Base-by-base conservation (phyloP, 306 rosid species). In the Luffa acutangula region DNA sequence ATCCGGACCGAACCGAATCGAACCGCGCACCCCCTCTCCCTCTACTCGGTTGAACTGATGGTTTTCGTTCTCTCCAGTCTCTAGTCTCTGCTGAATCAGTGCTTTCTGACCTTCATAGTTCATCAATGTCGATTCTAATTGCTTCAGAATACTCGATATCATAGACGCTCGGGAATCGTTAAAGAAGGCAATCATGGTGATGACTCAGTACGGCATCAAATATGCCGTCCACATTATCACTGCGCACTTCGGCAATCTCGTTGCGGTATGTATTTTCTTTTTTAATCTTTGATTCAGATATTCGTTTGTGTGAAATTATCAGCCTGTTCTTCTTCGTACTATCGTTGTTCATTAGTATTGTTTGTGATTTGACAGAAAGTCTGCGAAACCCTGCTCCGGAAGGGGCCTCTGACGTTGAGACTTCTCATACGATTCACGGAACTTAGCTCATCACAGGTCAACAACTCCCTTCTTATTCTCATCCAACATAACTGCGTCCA, bases 401-500 rank as follows among this genome's bases (percentile, higher is more conserved):
- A 75, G 37, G 97, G 98, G 37, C 85, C 93, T 3, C 83, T 89
- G 76, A 78, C 89, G 25, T 79, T 91, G 72, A 82, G 81, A 9
- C 84, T 37, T 34, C 46, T 91, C 42, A 54, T 88, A 67, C 87
- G 89, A 37, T 88, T 39, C 87, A 89, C 97, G 3, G 93, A 90
- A 69, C 93, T 95, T 57, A 85, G 86, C 12, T 79, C 80, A 39
- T 87, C 86, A 71, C 93, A 91, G 76, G 93, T 90, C 70, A 91
- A 87, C 78, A 95, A 89, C 82, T 90, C 97, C 37, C 84, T 95
- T 36, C 97, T 95, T 45, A 91, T 95, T 66, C 87, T 95, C 52
- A 85, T 92, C 82, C 98, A 95, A 77, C 97, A 95, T 81, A 95
- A 95, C 79, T 92, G 97, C 79, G 93, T 83, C 52, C 98, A 95